Conservation (phyloP, 495 filamentous ascomycete genomes). For the Thozetella sp. region DNA sequence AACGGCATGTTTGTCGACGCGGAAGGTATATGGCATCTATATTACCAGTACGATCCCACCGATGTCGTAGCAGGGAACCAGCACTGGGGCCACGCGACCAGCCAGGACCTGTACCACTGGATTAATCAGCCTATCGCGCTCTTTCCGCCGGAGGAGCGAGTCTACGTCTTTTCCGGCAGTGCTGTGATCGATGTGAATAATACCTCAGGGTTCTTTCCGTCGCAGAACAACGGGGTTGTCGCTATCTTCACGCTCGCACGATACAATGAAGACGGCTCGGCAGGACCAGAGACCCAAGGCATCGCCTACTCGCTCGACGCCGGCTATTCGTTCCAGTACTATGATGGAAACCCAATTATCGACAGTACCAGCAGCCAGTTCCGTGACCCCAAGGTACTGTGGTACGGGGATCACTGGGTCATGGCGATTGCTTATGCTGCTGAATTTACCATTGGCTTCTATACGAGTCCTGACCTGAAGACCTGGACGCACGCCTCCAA, state of each 20-base stretch:
- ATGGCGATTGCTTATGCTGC: slow-evolving; percentile 47
- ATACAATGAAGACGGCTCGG: slow-evolving; percentile 22
- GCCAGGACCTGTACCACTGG: slow-evolving; percentile 52
- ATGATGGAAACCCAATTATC: slow-evolving; percentile 55
- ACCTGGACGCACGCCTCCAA: slow-evolving; percentile 56
- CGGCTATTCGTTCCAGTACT: slow-evolving; percentile 55
- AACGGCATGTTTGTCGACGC: slow-evolving; percentile 55
- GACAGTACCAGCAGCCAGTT: slow-evolving; percentile 46
- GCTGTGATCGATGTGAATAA: slow-evolving; percentile 56
- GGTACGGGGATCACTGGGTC: slow-evolving; percentile 54
- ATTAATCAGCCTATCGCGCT: slow-evolving; percentile 54
- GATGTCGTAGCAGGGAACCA: slow-evolving; percentile 50
- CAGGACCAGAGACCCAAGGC: slow-evolving; percentile 45
- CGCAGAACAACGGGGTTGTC: slow-evolving; percentile 51
- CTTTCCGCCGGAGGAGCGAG: slow-evolving; percentile 42
- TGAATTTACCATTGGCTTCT: slow-evolving; percentile 54
- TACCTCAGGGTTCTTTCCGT: slow-evolving; percentile 56
- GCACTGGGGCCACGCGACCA: slow-evolving; percentile 58
- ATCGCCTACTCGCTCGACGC: slow-evolving; percentile 59
- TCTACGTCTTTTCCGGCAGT: slow-evolving; percentile 56
- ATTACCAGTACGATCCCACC: slow-evolving; percentile 57
- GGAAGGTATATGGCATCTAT: slow-evolving; percentile 52
- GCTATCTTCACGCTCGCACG: slow-evolving; percentile 57
- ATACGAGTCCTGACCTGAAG: slow-evolving; percentile 52
- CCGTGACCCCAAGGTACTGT: slow-evolving; percentile 60